Percentiles rank a stretch among this genome's conserved stretches.
Evolutionary conservation across 192 early-diverging fungal species (phyloP).

Genomic region (Coemansia biformis): DNA sequence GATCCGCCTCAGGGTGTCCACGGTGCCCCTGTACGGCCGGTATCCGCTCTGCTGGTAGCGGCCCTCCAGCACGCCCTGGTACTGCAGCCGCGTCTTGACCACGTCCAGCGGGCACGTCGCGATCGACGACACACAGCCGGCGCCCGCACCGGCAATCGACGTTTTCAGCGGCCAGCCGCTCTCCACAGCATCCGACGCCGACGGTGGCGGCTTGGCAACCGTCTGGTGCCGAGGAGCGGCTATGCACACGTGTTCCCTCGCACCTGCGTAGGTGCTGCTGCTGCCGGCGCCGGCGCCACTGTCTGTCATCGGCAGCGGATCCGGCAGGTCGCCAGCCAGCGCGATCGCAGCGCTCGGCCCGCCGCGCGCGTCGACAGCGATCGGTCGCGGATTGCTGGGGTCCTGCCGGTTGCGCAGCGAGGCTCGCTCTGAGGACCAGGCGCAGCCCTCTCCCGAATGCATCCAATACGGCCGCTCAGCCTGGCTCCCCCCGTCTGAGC

Average conservation of each 20-base stretch:
- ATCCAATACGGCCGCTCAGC: no score
- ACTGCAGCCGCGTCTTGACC: slow-evolving; percentile 90
- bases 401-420: background rate
- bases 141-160: slow-evolving; percentile 75
- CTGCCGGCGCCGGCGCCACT: no score
- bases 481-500: no score
- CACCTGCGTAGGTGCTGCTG: no score
- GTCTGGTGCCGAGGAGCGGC: no score
- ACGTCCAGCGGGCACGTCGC: slow-evolving; percentile 91
- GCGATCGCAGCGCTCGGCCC: slow-evolving; percentile 14
- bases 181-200: background rate
- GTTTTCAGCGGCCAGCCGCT: slow-evolving; percentile 54
- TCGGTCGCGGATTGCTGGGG: no score
- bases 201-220: no score
- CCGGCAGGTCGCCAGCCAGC: slow-evolving; percentile 19
- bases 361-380: background rate
- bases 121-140: slow-evolving; percentile 74
- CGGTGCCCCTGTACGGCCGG: slow-evolving; percentile 45
- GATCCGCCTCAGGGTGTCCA: slow-evolving; percentile 65
- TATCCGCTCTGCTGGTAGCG: slow-evolving; percentile 17
- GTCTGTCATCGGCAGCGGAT: no score
- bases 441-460: no score
- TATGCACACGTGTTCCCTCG: no score
- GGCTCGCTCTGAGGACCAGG: no score
- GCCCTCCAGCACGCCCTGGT: slow-evolving; percentile 56